Base-by-base conservation (phyloP, 2,329 filamentous ascomycete genomes). In the Penicillium griseofulvum region DNA sequence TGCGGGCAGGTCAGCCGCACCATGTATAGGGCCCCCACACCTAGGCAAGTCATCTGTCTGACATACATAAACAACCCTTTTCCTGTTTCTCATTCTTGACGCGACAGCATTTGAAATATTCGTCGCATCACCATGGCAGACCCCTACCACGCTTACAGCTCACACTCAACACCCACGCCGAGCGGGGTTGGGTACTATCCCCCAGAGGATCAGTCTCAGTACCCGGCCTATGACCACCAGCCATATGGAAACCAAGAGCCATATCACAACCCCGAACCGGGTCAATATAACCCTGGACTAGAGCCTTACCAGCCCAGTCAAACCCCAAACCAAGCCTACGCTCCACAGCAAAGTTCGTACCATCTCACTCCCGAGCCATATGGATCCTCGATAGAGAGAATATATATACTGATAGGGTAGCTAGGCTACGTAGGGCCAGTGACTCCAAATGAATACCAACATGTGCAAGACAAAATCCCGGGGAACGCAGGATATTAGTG, bases 391-490 rank as follows among this genome's bases (percentile, higher is more conserved):
- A 62, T 62, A n/a, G 67, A 69, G 39, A 66, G 66, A 55, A 81
- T 79, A 57, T 78, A 78, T 34, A 77, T 80, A 16, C 79, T 80
- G 29, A 69, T 69, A 29, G 63, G 71, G 49, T 64, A 67, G 44
- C 61, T 62, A 39, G 68, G 74, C 55, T 67, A 68, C 31, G 68
- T 67, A 42, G 71, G 69, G 4, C 71, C 71, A 7, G 69, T 70
- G 11, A 63, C 64, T 34, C 69, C 77, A 22, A 76, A 77, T 39
- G 79, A 78, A n/a, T 80, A 79, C 65, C 76, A 78, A 76, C 60
- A 76, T 14, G n/a, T 9, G 1, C 54, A 49, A 9, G 38, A 36
- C 36, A 57, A 29, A 29, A 37, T 54, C 1, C 57, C 62, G 4
- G 60, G 44, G 63, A 70, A 73, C 19, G 16, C 65, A 16, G 66